Evolutionary conservation across 2,329 filamentous ascomycete genomes (phyloP).

Genomic region (Balansia obtecta): DNA sequence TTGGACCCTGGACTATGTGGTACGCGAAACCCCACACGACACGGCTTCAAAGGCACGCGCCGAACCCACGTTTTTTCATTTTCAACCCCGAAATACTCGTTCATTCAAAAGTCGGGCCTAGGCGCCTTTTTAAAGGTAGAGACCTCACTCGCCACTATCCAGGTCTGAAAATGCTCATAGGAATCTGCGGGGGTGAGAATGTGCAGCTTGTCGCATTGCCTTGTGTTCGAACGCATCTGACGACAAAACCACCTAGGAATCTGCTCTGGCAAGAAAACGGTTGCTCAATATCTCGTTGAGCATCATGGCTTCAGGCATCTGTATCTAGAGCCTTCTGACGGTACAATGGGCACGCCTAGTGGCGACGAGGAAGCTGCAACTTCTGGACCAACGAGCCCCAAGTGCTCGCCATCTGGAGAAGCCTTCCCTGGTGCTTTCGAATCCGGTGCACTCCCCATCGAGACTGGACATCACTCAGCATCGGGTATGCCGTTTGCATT

Average conservation of each 20-base stretch:
- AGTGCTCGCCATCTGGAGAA: constrained; percentile 6
- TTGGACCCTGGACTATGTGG: neutral
- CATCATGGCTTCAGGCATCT: constrained; percentile 73
- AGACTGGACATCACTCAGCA: constrained; percentile 13
- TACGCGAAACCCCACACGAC: constrained; percentile 7
- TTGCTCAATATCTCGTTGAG: constrained; percentile 76
- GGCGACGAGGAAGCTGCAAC: neutral
- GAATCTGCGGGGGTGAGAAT: constrained; percentile 56
- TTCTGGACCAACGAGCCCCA: constrained; percentile 6
- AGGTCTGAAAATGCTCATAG: constrained; percentile 52
- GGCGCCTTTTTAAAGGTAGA: neutral
- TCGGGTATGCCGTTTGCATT: constrained; percentile 16
- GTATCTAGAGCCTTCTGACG: constrained; percentile 31
- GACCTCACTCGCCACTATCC: neutral
- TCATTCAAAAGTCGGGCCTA: neutral
- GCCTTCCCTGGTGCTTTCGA: constrained; percentile 14
- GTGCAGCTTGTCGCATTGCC: neutral
- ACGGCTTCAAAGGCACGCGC: neutral
- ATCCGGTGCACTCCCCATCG: constrained; percentile 16
- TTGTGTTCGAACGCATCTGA: constrained; percentile 2
- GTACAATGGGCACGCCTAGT: too few species aligned
- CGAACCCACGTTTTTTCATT: neutral
- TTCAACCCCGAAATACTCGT: neutral
- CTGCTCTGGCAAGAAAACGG: constrained; percentile 83
- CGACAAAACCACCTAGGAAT: constrained; percentile 47